Evolutionary conservation across 805 yeast genomes (phyloP).

Genomic region (Saccharomycopsis fermentans): DNA sequence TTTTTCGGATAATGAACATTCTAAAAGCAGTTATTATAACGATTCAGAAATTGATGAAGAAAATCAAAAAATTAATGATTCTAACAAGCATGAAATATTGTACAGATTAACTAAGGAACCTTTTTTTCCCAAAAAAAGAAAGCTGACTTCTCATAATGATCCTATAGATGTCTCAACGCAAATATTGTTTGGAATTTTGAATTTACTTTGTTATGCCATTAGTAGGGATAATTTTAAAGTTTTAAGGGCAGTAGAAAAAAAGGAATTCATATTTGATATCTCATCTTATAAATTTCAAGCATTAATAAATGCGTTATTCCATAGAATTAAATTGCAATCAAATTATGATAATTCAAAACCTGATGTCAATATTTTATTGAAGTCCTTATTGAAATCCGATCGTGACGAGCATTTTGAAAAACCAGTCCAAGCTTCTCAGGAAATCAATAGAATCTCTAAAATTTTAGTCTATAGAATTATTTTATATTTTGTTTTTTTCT

Average conservation of each 20-base stretch:
- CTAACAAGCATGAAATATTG: neutral
- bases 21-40: neutral
- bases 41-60: neutral
- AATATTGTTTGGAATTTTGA: conserved; percentile 8
- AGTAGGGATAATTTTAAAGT: conserved; percentile 5
- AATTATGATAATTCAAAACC: neutral
- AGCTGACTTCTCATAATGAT: neutral
- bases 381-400: neutral
- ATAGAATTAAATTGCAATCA: neutral
- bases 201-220: conserved; percentile 2
- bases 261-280: conserved; percentile 12
- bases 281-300: conserved; percentile 14
- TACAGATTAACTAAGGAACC: neutral
- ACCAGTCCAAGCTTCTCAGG: neutral
- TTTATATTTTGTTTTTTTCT: conserved; percentile 7
- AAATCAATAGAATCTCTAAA: neutral
- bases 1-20: neutral
- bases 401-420: neutral
- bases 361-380: neutral
- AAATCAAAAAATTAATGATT: neutral
- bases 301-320: conserved; percentile 11
- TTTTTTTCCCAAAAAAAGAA: neutral
- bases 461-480: neutral
- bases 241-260: neutral
- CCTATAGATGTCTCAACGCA: conserved; percentile 4